phyloP scores from a whole-genome alignment of 208 protist species.

The Leishmania gerbilli region DNA sequence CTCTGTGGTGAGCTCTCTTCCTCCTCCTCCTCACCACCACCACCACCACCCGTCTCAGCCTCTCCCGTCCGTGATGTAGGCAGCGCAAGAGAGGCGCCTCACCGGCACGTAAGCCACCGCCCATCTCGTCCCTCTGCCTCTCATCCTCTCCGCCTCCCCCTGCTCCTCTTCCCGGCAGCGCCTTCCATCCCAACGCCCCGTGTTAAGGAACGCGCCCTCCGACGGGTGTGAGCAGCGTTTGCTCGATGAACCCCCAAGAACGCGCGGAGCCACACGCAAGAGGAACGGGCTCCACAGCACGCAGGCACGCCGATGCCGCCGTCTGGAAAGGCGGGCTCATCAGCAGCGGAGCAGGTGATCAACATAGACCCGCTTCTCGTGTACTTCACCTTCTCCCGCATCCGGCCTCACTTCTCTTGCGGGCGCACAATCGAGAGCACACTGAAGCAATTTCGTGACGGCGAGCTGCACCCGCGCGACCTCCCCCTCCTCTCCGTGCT shows the following conservation, averaged over 20 bases:
- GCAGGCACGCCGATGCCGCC: slow-evolving; percentile 1
- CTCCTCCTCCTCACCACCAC: too few relatives aligned
- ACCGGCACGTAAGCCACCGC: not conserved
- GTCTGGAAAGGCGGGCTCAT: not conserved
- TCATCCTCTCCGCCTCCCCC: not conserved
- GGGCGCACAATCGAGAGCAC: slow-evolving; percentile 81
- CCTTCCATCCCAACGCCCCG: not conserved
- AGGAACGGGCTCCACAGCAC: not conserved
- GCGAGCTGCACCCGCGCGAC: slow-evolving; percentile 52
- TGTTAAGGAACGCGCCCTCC: not conserved
- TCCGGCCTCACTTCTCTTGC: slow-evolving; percentile 82
- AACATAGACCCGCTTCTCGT: slow-evolving; percentile 62
- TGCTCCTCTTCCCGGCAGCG: not conserved
- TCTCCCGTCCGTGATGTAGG: not conserved
- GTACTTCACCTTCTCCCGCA: slow-evolving; percentile 90
- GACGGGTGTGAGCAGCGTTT: not conserved
- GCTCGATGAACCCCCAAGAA: not conserved
- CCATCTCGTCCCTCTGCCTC: not conserved
- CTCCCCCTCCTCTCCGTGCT: slow-evolving; percentile 80
- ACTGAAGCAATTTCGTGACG: slow-evolving; percentile 54
- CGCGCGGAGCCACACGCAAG: not conserved
- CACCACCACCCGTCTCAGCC: not conserved
- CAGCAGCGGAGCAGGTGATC: slow-evolving; percentile 24
- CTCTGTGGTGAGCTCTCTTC: not conserved
- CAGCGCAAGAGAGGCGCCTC: not conserved